Evolutionary conservation across 23 red algal genomes (phyloP), one percentile per base, ranked within the genome.

Genomic region (Gracilaria vermiculophylla): DNA sequence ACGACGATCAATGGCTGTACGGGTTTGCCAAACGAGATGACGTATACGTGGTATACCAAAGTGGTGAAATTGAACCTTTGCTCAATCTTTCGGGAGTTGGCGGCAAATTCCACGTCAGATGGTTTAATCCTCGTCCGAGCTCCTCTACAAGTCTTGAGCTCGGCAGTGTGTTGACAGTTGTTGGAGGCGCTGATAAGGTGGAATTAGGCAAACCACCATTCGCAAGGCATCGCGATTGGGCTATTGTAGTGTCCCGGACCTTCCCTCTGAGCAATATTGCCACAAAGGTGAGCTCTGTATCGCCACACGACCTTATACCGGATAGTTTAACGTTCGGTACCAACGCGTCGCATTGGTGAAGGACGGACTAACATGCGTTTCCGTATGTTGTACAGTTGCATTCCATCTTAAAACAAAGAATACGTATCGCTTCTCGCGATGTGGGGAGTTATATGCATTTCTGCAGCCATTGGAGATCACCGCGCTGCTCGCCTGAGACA

Each of bases 41-140:
- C 48, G 58, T 85, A n/a, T 85, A 85, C 45, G 81, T 85, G 9
- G 40, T 85, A 23, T 85, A 85, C 25, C 57, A 54, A 44, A 53
- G 61, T 17, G 62, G 81, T 53, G 81, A 53, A 35, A 49, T 70
- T 28, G 81, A 85, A 43, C 57, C 64, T 28, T 45, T 65, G 81
- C 47, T 85, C 5, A 69, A 71, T 32, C 64, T 85, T 43, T 54
- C 81, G 16, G 42, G 48, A 33, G 58, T 65, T 40, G 21, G 31
- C 20, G 81, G 60, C 3, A 45, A 69, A 32, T 85, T 85, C 62
- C 60, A 85, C 3, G 81, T 85, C 19, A 27, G 81, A 53, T 85
- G 81, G 81, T 85, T 69, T 29, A 40, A 69, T 48, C 81, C 81
- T 19, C 75, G 75, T 10, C 49, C 51, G 12, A 51, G 53, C 24